phyloP scores from a whole-genome alignment of 805 yeast species.

The Jamesozyma lodderae region DNA sequence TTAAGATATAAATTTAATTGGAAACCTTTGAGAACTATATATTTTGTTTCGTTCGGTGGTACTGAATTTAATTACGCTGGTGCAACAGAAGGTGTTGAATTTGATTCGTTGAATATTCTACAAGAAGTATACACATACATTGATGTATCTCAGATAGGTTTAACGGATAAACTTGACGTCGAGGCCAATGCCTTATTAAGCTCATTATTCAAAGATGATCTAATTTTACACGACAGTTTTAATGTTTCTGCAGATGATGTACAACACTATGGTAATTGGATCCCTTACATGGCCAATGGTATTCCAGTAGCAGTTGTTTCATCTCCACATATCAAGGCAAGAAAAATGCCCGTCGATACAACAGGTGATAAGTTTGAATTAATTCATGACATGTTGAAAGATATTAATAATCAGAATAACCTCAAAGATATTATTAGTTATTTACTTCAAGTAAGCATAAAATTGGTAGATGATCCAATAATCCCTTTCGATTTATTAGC shows the following conservation, averaged over 20 bases:
- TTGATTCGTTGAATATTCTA: slow-evolving; percentile 39
- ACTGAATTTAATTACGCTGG: slow-evolving; percentile 74
- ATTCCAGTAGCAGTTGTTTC: slow-evolving; percentile 29
- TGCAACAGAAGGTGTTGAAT: slow-evolving; percentile 61
- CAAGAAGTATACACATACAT: slow-evolving; percentile 60
- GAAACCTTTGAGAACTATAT: slow-evolving; percentile 75
- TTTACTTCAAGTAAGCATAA: slow-evolving; percentile 41
- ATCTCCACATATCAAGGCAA: slow-evolving; percentile 9
- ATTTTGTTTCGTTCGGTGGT: slow-evolving; percentile 77
- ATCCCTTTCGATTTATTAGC: slow-evolving; percentile 54
- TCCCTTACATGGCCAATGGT: slow-evolving; percentile 56
- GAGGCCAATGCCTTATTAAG: slow-evolving; percentile 56
- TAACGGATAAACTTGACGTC: slow-evolving; percentile 38
- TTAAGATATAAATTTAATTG: slow-evolving; percentile 56
- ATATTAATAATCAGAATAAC: slow-evolving; percentile 41
- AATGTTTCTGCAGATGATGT: slow-evolving; percentile 16
- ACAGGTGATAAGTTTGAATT: slow-evolving; percentile 57
- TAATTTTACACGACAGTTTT: slow-evolving; percentile 5
- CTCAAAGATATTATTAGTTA: slow-evolving; percentile 50
- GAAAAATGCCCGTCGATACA: slow-evolving; percentile 50
- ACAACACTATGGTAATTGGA: slow-evolving; percentile 45
- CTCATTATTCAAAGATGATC: slow-evolving; percentile 1
- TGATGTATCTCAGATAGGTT: slow-evolving; percentile 44
- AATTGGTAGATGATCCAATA: slow-evolving; percentile 62
- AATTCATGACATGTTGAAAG: slow-evolving; percentile 33